Conservation (phyloP, 768 basidiomycete species). For the Tricholoma flavovirens region DNA sequence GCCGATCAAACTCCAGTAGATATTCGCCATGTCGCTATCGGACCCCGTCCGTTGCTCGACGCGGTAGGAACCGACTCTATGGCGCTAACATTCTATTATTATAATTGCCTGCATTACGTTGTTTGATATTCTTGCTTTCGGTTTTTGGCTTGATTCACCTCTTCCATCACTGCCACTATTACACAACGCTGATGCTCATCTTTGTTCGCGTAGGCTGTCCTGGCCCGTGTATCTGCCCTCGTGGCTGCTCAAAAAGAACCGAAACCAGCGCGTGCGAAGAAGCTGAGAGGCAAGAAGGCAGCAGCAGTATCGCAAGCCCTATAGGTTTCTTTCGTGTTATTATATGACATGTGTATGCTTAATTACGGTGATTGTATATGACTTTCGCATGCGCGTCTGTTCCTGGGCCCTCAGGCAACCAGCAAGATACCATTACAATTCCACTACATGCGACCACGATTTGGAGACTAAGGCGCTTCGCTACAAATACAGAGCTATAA, state of each 20-base stretch:
- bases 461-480: background rate
- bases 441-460: background rate
- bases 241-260: conserved; percentile 65
- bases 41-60: conserved; percentile 54
- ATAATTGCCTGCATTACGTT: conserved; percentile 12
- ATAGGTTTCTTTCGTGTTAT: conserved; percentile 15
- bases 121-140: conserved; percentile 10
- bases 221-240: conserved; percentile 74
- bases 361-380: conserved; percentile 17
- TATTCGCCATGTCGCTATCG: conserved; percentile 75
- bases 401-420: background rate
- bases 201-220: conserved; percentile 46
- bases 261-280: conserved; percentile 62
- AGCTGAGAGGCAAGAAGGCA: conserved; percentile 67
- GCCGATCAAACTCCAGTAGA: conserved; percentile 58
- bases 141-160: background rate
- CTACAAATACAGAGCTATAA: background rate
- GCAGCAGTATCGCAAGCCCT: conserved; percentile 12
- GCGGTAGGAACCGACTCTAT: conserved; percentile 66
- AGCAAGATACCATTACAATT: conserved; percentile 9
- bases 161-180: background rate
- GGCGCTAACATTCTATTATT: conserved; percentile 49
- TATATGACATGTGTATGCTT: conserved; percentile 15
- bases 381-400: conserved; percentile 15
- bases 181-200: conserved; percentile 24